Conservation (phyloP, 2,329 filamentous ascomycete genomes). For the Colletotrichum brevisporum region DNA sequence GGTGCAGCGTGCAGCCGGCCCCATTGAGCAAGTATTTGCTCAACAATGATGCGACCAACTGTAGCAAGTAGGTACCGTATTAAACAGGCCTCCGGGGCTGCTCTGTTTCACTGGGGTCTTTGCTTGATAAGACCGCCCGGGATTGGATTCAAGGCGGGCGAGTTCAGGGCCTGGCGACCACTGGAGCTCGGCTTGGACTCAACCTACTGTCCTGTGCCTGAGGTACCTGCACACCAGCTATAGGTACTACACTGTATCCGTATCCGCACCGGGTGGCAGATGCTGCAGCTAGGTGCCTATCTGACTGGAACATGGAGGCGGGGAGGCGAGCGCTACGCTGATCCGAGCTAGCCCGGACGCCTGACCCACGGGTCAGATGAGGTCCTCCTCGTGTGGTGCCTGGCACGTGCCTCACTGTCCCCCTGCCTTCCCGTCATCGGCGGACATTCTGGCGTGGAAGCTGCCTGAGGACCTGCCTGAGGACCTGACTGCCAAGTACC, state of each 20-base stretch:
- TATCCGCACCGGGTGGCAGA: constrained; percentile 6
- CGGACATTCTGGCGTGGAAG: constrained; percentile 19
- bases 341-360: constrained; percentile 36
- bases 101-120: background rate
- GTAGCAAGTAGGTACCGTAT: background rate
- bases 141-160: constrained; percentile 34
- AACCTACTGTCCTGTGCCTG: constrained; percentile 20
- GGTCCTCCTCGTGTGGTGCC: constrained; percentile 31
- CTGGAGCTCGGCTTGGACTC: constrained; percentile 11
- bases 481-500: constrained; percentile 2
- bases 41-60: constrained; percentile 32
- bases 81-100: constrained; percentile 16
- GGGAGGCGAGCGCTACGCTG: constrained; percentile 39
- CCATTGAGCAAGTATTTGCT: constrained; percentile 28
- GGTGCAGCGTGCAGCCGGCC: constrained; percentile 1
- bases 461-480: constrained; percentile 26
- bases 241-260: constrained; percentile 24
- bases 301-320: constrained; percentile 38
- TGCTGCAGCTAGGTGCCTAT: constrained; percentile 26
- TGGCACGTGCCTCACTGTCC: constrained; percentile 37
- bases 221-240: constrained; percentile 6
- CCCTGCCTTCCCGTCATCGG: constrained; percentile 38
- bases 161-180: constrained; percentile 29
- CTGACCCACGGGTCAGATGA: constrained; percentile 41
- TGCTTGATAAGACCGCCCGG: constrained; percentile 5